Conservation (phyloP, 2,329 filamentous ascomycete species). For the Mycogone perniciosa region DNA sequence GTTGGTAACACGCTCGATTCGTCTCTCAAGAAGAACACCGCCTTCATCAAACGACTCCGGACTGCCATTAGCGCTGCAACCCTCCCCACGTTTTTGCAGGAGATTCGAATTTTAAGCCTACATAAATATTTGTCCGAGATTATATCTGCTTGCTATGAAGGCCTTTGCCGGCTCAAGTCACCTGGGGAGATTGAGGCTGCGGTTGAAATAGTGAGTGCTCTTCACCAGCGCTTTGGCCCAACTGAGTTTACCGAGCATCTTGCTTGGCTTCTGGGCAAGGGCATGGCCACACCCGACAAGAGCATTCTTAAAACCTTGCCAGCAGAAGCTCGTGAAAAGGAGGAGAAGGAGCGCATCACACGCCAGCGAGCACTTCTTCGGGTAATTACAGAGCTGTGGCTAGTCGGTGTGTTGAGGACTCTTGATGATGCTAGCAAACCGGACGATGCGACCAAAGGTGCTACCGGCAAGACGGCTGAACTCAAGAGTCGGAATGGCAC, state of each 20-base stretch:
- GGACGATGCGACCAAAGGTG: conserved; percentile 57
- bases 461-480: conserved; percentile 56
- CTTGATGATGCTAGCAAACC: conserved; percentile 60
- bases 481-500: conserved; percentile 49
- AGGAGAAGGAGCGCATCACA: conserved; percentile 87
- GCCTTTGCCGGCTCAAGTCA: conserved; percentile 83
- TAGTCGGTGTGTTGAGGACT: conserved; percentile 80
- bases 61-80: conserved; percentile 79
- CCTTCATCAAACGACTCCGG: conserved; percentile 92
- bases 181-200: conserved; percentile 88
- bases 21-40: conserved; percentile 95
- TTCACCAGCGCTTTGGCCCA: conserved; percentile 91
- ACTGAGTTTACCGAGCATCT: conserved; percentile 85
- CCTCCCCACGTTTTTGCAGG: conserved; percentile 77
- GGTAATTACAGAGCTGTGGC: conserved; percentile 92
- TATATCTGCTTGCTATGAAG: conserved; percentile 91
- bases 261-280: conserved; percentile 86
- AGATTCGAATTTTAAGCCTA: conserved; percentile 83
- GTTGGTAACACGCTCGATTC: conserved; percentile 81
- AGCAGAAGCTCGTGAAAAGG: conserved; percentile 80
- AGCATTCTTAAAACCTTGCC: conserved; percentile 69
- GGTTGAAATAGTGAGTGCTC: conserved; percentile 87
- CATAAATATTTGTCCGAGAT: conserved; percentile 98
- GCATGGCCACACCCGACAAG: conserved; percentile 86
- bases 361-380: conserved; percentile 81